Base-by-base conservation (phyloP, 441 rosid genomes). In the Syzygium malaccense region DNA sequence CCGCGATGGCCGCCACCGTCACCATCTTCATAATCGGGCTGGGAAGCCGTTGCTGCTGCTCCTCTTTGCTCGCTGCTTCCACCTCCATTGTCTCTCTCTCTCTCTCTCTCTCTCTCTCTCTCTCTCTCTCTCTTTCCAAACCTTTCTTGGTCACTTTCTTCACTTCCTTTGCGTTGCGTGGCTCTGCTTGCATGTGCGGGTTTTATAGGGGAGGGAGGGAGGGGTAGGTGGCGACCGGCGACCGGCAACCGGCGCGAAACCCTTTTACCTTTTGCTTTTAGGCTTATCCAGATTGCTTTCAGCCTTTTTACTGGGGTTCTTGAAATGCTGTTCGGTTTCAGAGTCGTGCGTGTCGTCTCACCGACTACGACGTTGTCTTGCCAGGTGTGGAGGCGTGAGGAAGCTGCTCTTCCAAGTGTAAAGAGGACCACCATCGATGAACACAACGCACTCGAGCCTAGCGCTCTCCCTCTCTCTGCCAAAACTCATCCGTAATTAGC, bases 1-100 rank as follows among this genome's bases (percentile, higher is more conserved):
- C 96, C 4, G 98, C 99, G 5, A 98, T 95, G 3, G 99, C 90
- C 7, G 99, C 93, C 60, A 98, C 98, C 17, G 92, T 49, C n/a
- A 95, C 90, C 79, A 94, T 94, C 89, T 94, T 94, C 87, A 86
- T 91, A 23, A 93, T 64, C 1, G 95, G 92, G 51, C 53, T 75
- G 83, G 83, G 83, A 75, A 5, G 83, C 8, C 2, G 83, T 51
- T 33, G 20, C 88, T 19, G 79, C 49, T 71, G 49, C 80, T 71
- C 80, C 80, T 75, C 83, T 23, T 45, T 87, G 84, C 75, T 57
- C 37, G 33, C 71, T 79, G 56, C 30, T 33, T 62, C 85, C 68
- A 28, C 54, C 56, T 83, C 88, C 88, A 87, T 18, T 55, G n/a
- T 30, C 62, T 30, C n/a, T 55, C 37, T 9, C 64, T n/a, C n/a